These are phyloP conservation scores for Ramaria rubella DNA, from an alignment of 768 basidiomycete genomes.

Conservation along the genomic window DNA sequence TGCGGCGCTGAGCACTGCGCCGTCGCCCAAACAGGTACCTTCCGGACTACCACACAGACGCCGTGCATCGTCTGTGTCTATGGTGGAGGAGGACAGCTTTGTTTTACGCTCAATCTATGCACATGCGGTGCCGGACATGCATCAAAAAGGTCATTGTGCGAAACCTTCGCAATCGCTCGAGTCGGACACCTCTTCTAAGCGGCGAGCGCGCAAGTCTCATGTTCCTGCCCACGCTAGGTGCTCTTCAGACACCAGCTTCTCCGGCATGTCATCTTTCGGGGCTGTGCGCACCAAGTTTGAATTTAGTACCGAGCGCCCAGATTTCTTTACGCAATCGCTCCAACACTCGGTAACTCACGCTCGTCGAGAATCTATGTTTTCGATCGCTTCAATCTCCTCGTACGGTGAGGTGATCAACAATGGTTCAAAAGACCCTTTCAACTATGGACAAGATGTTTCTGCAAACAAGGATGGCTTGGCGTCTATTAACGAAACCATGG, in stretches of 20 bases:
- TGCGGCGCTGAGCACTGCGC: slow-evolving; percentile 2
- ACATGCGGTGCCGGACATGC: slow-evolving; percentile 30
- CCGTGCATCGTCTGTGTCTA: slow-evolving; percentile 11
- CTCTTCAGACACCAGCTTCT: slow-evolving; percentile 56
- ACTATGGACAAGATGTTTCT: slow-evolving; percentile 37
- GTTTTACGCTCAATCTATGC: slow-evolving; percentile 51
- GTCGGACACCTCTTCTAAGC: slow-evolving; percentile 39
- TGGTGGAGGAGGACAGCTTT: slow-evolving; percentile 42
- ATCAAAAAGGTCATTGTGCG: not conserved
- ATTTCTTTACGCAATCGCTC: slow-evolving; percentile 55
- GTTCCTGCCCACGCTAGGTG: slow-evolving; percentile 28
- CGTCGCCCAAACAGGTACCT: not conserved
- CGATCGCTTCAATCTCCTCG: slow-evolving; percentile 75
- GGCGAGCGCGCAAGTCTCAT: slow-evolving; percentile 19
- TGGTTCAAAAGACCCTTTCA: slow-evolving; percentile 67
- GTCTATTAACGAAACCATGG: not conserved
- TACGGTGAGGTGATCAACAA: slow-evolving; percentile 61
- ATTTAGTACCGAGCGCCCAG: slow-evolving; percentile 53
- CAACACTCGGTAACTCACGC: slow-evolving; percentile 24
- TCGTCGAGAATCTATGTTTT: slow-evolving; percentile 56
- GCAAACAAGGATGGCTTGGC: not conserved
- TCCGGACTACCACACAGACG: not conserved
- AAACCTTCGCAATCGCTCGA: slow-evolving; percentile 24
- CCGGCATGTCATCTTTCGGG: slow-evolving; percentile 67
- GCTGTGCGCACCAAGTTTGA: slow-evolving; percentile 78